These are phyloP conservation scores for Apiotrichum mycotoxinovorans DNA, from an alignment of 1,284 basidiomycete genomes.

Conservation along the genomic window DNA sequence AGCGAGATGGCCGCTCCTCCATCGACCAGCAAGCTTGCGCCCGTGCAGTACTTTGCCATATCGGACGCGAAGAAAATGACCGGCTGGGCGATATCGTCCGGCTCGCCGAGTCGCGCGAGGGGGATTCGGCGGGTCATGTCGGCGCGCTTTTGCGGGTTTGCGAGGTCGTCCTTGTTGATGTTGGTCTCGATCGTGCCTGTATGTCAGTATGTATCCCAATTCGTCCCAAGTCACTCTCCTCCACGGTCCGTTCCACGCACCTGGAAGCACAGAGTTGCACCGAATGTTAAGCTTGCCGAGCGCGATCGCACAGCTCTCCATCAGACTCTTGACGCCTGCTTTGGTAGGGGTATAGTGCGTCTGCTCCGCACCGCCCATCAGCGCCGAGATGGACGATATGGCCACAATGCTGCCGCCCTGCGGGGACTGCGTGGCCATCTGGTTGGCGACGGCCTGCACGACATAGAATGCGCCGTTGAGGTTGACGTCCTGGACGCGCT, in stretches of 20 bases:
- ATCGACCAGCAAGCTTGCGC: slow-evolving; percentile 61
- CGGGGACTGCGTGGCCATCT: slow-evolving; percentile 65
- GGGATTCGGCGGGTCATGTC: slow-evolving; percentile 66
- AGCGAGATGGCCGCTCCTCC: slow-evolving; percentile 75
- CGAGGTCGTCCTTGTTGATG: slow-evolving; percentile 73
- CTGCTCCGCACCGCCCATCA: slow-evolving; percentile 72
- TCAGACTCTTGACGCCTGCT: slow-evolving; percentile 71
- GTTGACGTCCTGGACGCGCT: slow-evolving; percentile 67
- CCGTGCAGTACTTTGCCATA: slow-evolving; percentile 61
- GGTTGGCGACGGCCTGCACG: slow-evolving; percentile 70
- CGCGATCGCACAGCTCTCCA: slow-evolving; percentile 77
- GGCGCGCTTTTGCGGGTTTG: slow-evolving; percentile 60
- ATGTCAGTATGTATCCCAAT: slow-evolving; percentile 45
- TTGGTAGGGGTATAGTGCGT: slow-evolving; percentile 79
- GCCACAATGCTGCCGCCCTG: slow-evolving; percentile 72
- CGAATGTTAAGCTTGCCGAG: slow-evolving; percentile 71
- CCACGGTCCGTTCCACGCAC: slow-evolving; percentile 23
- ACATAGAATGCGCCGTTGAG: slow-evolving; percentile 74
- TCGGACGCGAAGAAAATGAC: slow-evolving; percentile 72
- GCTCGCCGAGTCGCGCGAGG: slow-evolving; percentile 66
- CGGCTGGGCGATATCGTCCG: slow-evolving; percentile 72
- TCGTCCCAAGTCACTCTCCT: no score
- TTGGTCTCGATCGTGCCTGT: slow-evolving; percentile 67
- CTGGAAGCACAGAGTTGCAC: slow-evolving; percentile 56
- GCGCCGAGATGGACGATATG: slow-evolving; percentile 70